phyloP scores from a whole-genome alignment of 768 basidiomycete genomes.

The Pholiota microspora region DNA sequence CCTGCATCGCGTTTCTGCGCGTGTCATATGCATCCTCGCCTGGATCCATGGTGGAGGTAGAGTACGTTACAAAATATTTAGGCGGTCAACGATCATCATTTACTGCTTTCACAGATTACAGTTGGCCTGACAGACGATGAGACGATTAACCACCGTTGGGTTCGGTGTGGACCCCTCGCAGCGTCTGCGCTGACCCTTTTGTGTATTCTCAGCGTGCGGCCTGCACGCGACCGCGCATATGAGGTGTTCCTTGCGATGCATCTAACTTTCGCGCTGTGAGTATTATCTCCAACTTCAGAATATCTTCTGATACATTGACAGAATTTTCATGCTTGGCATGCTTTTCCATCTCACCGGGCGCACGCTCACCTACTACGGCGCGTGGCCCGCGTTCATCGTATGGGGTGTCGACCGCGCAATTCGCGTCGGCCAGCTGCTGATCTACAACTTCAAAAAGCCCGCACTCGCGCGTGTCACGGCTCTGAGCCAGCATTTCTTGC shows the following conservation, averaged over 20 bases:
- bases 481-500: slow-evolving; percentile 33
- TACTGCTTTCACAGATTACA: no score
- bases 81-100: no score
- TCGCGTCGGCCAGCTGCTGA: slow-evolving; percentile 42
- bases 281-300: neutral
- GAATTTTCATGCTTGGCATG: slow-evolving; percentile 35
- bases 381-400: slow-evolving; percentile 51
- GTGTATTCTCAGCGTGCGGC: slow-evolving; percentile 45
- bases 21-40: slow-evolving; percentile 42
- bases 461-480: slow-evolving; percentile 27
- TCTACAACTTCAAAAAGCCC: slow-evolving; percentile 32
- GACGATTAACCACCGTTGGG: slow-evolving; percentile 23
- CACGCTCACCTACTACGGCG: slow-evolving; percentile 26
- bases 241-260: slow-evolving; percentile 54
- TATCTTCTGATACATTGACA: slow-evolving; percentile 12
- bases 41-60: slow-evolving; percentile 48
- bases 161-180: slow-evolving; percentile 37
- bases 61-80: no score
- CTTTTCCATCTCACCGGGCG: slow-evolving; percentile 38
- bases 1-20: slow-evolving; percentile 47
- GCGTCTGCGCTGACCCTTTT: slow-evolving; percentile 39
- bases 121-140: slow-evolving; percentile 19
- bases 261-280: slow-evolving; percentile 37
- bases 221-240: slow-evolving; percentile 43
- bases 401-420: slow-evolving; percentile 56